These are phyloP conservation scores for Cyclostephanos invisitatus DNA, from an alignment of 108 stramenopile genomes.

Conservation along the genomic window DNA sequence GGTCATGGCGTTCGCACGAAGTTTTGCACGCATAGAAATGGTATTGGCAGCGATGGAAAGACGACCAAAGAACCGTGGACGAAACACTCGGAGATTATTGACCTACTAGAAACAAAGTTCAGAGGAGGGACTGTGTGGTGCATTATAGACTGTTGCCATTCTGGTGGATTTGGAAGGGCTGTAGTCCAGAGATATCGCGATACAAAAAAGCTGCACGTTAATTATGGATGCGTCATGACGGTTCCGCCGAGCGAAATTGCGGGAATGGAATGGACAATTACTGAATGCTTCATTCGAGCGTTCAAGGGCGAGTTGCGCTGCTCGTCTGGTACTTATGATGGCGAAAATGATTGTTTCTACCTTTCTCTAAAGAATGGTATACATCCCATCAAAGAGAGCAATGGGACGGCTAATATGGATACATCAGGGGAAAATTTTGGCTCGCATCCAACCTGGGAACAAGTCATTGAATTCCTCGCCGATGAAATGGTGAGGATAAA, in stretches of 20 bases:
- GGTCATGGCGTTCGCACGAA: slow-evolving; percentile 32
- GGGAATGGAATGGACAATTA: slow-evolving; percentile 46
- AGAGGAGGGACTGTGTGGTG: slow-evolving; percentile 30
- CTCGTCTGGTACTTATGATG: neutral
- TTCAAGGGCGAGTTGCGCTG: slow-evolving; percentile 34
- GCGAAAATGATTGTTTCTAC: slow-evolving; percentile 6
- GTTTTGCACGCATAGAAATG: slow-evolving; percentile 25
- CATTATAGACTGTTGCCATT: slow-evolving; percentile 45
- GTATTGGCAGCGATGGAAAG: slow-evolving; percentile 15
- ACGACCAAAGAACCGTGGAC: slow-evolving; percentile 21
- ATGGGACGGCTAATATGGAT: neutral
- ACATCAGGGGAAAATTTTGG: neutral
- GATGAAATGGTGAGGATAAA: slow-evolving; percentile 50
- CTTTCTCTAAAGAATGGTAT: slow-evolving; percentile 31
- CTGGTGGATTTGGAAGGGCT: slow-evolving; percentile 42
- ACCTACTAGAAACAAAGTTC: slow-evolving; percentile 34
- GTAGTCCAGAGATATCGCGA: slow-evolving; percentile 22
- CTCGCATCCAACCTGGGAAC: slow-evolving; percentile 10
- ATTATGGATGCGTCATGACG: slow-evolving; percentile 45
- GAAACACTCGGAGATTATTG: slow-evolving; percentile 34
- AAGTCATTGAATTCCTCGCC: slow-evolving; percentile 49
- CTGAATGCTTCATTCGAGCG: slow-evolving; percentile 38
- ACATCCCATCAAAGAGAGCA: slow-evolving; percentile 17
- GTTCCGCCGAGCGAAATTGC: slow-evolving; percentile 30
- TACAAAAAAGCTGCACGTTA: slow-evolving; percentile 22